Conservation (phyloP, 2,329 filamentous ascomycete species). For the Aureobasidium sp. region DNA sequence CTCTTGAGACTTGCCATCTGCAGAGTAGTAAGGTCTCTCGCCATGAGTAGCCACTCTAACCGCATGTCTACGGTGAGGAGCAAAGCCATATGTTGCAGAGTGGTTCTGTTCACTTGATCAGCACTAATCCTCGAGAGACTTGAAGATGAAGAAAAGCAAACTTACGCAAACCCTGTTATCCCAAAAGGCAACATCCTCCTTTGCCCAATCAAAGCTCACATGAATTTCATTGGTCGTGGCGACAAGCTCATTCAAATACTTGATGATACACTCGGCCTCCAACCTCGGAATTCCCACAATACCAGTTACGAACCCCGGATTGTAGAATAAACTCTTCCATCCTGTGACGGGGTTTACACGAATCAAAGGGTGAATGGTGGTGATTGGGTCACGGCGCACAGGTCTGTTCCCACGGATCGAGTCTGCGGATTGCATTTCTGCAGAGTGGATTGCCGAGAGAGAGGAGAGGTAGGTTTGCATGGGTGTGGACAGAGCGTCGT, state of each 20-base stretch:
- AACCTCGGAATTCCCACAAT: slow-evolving; percentile 47
- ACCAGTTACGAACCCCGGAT: slow-evolving; percentile 49
- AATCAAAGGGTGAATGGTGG: slow-evolving; percentile 47
- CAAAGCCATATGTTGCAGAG: slow-evolving; percentile 47
- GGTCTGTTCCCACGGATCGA: slow-evolving; percentile 42
- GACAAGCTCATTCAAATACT: slow-evolving; percentile 37
- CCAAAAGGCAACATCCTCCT: slow-evolving; percentile 60
- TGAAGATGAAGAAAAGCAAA: not conserved
- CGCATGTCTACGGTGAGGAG: slow-evolving; percentile 48
- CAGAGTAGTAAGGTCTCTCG: slow-evolving; percentile 34
- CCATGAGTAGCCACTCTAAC: slow-evolving; percentile 42
- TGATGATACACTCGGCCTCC: not conserved
- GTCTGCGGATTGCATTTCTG: slow-evolving; percentile 47
- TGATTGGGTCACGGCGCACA: slow-evolving; percentile 46
- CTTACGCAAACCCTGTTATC: slow-evolving; percentile 37
- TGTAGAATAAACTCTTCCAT: slow-evolving; percentile 54
- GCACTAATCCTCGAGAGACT: not conserved
- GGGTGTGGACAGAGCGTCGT: slow-evolving; percentile 44
- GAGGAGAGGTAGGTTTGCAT: slow-evolving; percentile 51
- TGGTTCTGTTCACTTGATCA: not conserved
- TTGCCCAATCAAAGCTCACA: slow-evolving; percentile 56
- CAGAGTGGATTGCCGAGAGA: slow-evolving; percentile 44
- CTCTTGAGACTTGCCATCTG: slow-evolving; percentile 46
- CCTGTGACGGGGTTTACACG: slow-evolving; percentile 54
- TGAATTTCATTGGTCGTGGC: slow-evolving; percentile 58